A percentile compares a stretch with the other conserved stretches of the same genome.
Evolutionary conservation across 352 stramenopile species (phyloP).

Genomic region (Heterotrichella gracilis): DNA sequence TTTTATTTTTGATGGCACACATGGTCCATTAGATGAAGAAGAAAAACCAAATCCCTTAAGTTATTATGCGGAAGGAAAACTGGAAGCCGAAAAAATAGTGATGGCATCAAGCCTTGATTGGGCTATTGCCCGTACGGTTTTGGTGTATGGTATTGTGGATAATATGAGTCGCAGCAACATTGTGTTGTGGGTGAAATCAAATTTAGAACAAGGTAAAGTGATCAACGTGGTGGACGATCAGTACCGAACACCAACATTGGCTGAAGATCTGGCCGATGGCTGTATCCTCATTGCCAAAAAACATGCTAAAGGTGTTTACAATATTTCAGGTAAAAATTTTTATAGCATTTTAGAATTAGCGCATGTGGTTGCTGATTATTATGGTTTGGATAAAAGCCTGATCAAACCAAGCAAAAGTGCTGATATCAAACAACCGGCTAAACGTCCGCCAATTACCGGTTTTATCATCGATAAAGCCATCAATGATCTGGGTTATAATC

Average conservation of each 20-base stretch:
- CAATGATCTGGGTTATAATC: not conserved
- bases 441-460: not conserved
- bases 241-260: not conserved
- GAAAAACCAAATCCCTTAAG: slow-evolving; percentile 1
- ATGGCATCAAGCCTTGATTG: not conserved
- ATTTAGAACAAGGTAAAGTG: not conserved
- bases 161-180: slow-evolving; percentile 3
- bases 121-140: not conserved
- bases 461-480: slow-evolving; percentile 9
- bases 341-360: not conserved
- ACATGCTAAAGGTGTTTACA: not conserved
- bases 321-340: slow-evolving; percentile 6
- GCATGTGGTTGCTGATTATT: not conserved
- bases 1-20: not conserved
- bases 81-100: not conserved
- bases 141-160: not conserved
- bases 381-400: not conserved
- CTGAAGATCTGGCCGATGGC: not conserved
- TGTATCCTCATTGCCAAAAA: not conserved
- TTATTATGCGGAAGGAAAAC: not conserved
- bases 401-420: not conserved
- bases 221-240: slow-evolving; percentile 1
- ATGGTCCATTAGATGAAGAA: not conserved
- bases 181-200: not conserved
- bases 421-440: not conserved